Base-by-base conservation (phyloP, 371 early-diverging fungal genomes). In the Lichtheimia ramosa region DNA sequence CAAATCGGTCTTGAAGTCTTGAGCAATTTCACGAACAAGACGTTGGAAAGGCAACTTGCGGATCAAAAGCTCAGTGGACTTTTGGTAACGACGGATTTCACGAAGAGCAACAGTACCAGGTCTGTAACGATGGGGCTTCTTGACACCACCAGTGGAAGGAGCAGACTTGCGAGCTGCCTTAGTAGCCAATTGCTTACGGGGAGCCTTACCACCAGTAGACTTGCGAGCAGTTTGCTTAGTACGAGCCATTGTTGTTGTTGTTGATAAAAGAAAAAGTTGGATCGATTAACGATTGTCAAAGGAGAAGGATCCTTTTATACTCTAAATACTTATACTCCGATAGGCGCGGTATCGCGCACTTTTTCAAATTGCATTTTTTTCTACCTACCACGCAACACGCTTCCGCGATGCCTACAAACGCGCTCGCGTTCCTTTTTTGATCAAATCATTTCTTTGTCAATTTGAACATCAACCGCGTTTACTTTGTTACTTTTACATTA, bases 171-270 rank as follows among this genome's bases (percentile, higher is more conserved):
- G 82, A 24, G 81, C 81, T 43, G 98, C 95, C 89, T 99, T 98
- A 73, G 97, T 96, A 70, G 96, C 96, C 60, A 99, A 83, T 81
- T 97, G 96, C 86, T 98, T 98, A 79, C 95, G 88, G 58, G 99
- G 98, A 48, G 95, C 94, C 83, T 99, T 99, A 74, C 99, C 98
- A 76, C 99, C 99, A 68, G 98, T 96, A 56, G 96, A 95, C 83
- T 99, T 99, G 82, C 98, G 94, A 72, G 99, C 98, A 68, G 98
- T 97, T 83, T 98, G 97, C 87, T 97, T 96, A 71, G 97, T 96
- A 81, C 98, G 88, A 69, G 97, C 96, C 96, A 96, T 96, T 67
- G 58, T 53, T 42, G 43, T 21, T 55, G 54, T 16, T 41, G 25
- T 27, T n/a, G n/a, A 25, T 25, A 25, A 25, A 25, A 34, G 6